These are phyloP conservation scores for Parietaria judaica DNA, from an alignment of 306 rosid genomes.

Conservation along the genomic window DNA sequence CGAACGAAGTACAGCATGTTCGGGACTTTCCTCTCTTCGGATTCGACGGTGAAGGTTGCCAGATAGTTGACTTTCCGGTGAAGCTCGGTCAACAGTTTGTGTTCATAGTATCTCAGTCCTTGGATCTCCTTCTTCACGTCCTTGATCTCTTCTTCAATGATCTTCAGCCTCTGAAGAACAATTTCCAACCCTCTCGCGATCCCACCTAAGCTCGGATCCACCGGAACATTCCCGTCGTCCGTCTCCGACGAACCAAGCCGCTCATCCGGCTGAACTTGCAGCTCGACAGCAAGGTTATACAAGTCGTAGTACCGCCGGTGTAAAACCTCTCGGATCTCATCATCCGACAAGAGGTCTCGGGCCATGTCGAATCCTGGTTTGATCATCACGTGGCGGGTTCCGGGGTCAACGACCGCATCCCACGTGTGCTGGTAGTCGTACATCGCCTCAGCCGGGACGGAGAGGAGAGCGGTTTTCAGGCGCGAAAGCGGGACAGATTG, in stretches of 20 bases:
- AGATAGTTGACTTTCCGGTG: slow-evolving; percentile 71
- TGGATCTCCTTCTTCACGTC: slow-evolving; percentile 95
- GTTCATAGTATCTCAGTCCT: slow-evolving; percentile 86
- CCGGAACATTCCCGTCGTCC: slow-evolving; percentile 29
- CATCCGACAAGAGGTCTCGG: slow-evolving; percentile 76
- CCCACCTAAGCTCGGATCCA: slow-evolving; percentile 74
- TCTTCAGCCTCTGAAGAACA: slow-evolving; percentile 79
- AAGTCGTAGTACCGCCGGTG: slow-evolving; percentile 84
- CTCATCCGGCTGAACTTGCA: slow-evolving; percentile 70
- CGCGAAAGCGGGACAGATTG: slow-evolving; percentile 58
- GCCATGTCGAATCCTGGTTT: slow-evolving; percentile 75
- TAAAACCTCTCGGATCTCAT: slow-evolving; percentile 79
- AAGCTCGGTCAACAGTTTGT: slow-evolving; percentile 75
- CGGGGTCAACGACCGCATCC: slow-evolving; percentile 54
- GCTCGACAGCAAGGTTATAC: slow-evolving; percentile 75
- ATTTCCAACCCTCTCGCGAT: slow-evolving; percentile 96
- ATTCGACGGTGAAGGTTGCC: slow-evolving; percentile 69
- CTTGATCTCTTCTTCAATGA: slow-evolving; percentile 90
- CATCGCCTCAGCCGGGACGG: slow-evolving; percentile 90
- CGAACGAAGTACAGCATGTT: slow-evolving; percentile 80
- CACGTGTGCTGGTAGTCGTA: slow-evolving; percentile 96
- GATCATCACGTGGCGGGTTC: slow-evolving; percentile 37
- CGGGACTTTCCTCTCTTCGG: slow-evolving; percentile 92
- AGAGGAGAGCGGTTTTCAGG: slow-evolving; percentile 72
- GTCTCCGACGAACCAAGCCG: slow-evolving; percentile 44